Percentiles rank a stretch among this genome's conserved stretches.
Evolutionary conservation across 768 basidiomycete species (phyloP).

Genomic region (Harrya chromipes): DNA sequence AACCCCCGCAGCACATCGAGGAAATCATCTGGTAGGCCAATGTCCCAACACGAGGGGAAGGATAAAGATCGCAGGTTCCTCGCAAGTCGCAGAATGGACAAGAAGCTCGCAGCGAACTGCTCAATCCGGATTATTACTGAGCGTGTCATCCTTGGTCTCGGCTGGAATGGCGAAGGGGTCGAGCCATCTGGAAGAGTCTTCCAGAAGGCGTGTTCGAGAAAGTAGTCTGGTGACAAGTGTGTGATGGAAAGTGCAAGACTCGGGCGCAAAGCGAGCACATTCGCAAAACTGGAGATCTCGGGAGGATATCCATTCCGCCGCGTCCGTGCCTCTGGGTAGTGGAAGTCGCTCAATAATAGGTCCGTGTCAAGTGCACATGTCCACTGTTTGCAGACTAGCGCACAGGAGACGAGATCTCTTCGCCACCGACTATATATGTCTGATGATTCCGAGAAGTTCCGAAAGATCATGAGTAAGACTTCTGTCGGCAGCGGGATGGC

Average conservation of each 20-base stretch:
- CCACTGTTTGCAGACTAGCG: constrained; percentile 2
- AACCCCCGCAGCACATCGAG: not conserved
- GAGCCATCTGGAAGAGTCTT: not conserved
- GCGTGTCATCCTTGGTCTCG: not conserved
- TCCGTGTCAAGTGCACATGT: not conserved
- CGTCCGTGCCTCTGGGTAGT: not conserved
- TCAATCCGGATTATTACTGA: not conserved
- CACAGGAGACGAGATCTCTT: constrained; percentile 1
- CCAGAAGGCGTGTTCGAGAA: not conserved
- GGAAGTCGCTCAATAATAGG: constrained; percentile 1
- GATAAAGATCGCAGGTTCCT: not conserved
- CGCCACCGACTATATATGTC: not conserved
- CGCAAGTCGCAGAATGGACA: not conserved
- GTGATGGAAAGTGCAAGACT: constrained; percentile 1
- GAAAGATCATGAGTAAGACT: not conserved
- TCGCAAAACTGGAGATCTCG: not conserved
- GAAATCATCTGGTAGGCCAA: not conserved
- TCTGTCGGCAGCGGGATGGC: not conserved
- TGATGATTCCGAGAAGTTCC: not conserved
- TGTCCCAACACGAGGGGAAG: not conserved
- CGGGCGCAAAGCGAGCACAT: not conserved
- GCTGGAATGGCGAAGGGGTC: not conserved
- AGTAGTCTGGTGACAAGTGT: not conserved
- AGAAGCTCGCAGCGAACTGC: not conserved
- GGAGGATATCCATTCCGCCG: not conserved